Percentiles rank a stretch among this genome's conserved stretches.
These are phyloP conservation scores for Talaromyces sp. DNA, from an alignment of 2,329 filamentous ascomycete genomes.

Conservation along the genomic window DNA sequence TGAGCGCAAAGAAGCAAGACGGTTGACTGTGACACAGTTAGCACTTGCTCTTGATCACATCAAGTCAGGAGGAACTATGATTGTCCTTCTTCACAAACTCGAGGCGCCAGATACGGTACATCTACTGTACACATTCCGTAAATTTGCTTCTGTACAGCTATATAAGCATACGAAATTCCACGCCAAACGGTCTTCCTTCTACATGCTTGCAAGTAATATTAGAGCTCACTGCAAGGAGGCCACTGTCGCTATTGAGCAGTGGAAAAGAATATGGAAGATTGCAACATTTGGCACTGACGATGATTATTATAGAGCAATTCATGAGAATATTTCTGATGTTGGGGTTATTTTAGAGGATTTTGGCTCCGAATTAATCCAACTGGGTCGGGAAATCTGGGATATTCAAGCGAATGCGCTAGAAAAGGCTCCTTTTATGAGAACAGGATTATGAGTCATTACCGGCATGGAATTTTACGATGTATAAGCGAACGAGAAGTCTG, in stretches of 20 bases:
- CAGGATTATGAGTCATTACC: background rate
- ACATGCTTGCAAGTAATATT: background rate
- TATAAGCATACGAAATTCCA: slow-evolving; percentile 43
- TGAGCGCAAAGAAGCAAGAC: slow-evolving; percentile 27
- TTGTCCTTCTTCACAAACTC: slow-evolving; percentile 46
- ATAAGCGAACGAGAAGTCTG: too few species aligned
- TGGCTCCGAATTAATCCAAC: slow-evolving; percentile 24
- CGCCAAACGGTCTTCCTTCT: slow-evolving; percentile 19
- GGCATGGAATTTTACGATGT: too few species aligned
- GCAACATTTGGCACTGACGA: background rate
- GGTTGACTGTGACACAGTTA: slow-evolving; percentile 35
- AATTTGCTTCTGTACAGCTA: slow-evolving; percentile 38
- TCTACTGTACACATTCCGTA: slow-evolving; percentile 34
- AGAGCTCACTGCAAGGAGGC: background rate
- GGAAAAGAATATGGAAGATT: background rate
- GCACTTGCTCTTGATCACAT: slow-evolving; percentile 44
- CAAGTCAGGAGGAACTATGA: slow-evolving; percentile 42
- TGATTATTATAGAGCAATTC: background rate
- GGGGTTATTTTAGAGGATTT: slow-evolving; percentile 30
- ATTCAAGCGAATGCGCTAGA: slow-evolving; percentile 7
- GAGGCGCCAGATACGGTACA: slow-evolving; percentile 36
- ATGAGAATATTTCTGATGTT: slow-evolving; percentile 11
- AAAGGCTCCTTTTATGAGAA: slow-evolving; percentile 1
- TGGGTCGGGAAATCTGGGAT: slow-evolving; percentile 30
- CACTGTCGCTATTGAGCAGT: background rate